Percentiles rank a stretch among this genome's conserved stretches.
phyloP scores from a whole-genome alignment of 331 rosid genomes.

The Quercus tomentella region DNA sequence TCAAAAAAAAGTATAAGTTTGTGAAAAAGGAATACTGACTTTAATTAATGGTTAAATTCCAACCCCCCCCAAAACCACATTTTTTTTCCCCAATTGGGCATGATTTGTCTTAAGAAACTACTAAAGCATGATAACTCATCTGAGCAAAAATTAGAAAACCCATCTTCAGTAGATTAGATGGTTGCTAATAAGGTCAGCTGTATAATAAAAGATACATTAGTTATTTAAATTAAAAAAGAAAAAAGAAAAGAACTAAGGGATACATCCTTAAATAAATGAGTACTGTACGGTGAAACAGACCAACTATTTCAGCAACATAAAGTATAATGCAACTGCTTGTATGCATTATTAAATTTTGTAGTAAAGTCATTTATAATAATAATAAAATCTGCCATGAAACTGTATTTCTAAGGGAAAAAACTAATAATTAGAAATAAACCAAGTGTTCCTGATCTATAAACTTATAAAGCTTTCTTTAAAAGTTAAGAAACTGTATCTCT shows the following conservation, averaged over 20 bases:
- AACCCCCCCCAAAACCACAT: too few species aligned
- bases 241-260: too few species aligned
- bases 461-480: background rate
- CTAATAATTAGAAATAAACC: background rate
- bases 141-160: background rate
- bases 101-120: background rate
- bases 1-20: too few species aligned
- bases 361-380: too few species aligned
- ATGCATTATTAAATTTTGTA: background rate
- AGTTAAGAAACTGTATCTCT: background rate
- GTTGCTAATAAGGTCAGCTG: background rate
- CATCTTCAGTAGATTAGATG: background rate
- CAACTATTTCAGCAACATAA: background rate
- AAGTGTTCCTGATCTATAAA: background rate
- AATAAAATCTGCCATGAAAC: background rate
- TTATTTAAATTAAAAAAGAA: too few species aligned
- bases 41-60: too few species aligned
- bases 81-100: too few species aligned
- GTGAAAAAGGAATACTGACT: too few species aligned
- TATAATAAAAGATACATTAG: background rate
- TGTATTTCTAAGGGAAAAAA: background rate
- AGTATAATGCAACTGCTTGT: background rate
- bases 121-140: background rate
- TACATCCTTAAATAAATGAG: background rate
- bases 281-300: background rate